Base-by-base conservation (phyloP, 2,329 filamentous ascomycete species). In the Calonectria fujianensis region DNA sequence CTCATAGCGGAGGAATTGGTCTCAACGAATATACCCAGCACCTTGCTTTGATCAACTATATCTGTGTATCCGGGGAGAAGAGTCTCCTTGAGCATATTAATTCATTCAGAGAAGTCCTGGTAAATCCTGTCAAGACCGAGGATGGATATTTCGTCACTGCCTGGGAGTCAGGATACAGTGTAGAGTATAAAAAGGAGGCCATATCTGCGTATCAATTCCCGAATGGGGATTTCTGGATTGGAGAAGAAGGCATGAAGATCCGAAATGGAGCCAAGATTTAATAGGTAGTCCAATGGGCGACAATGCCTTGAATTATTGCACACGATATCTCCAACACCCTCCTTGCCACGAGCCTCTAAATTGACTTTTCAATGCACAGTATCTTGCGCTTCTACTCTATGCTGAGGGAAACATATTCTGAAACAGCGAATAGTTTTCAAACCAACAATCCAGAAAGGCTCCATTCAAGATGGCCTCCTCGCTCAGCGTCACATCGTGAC, bases 1-100 rank as follows among this genome's bases (percentile, higher is more conserved):
- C 96, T 1, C 96, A 98, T 86, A 95, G 93, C 0, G 96, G 96
- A 29, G 96, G 96, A 78, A 95, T 98, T 2, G 96, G 96, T 8
- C 89, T 98, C 77, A 95, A 96, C 45, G 96, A 98, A 86, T 98
- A 98, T 87, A 98, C 96, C 0, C 95, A 97, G 88, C 96, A 98
- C 85, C 86, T 98, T 74, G 95, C 93, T 85, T 98, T 95, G 14
- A 97, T 98, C 78, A 96, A 98, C 86, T 98, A 98, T 80, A 94
- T 98, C 3, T 94, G 93, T 54, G 95, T 98, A 1, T 94, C 90
- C 75, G 96, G 94, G 20, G 94, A 96, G 88, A 90, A 92, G 83
- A 95, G 93, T 31, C 91, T 98, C 61, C 87, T 98, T 69, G 96
- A 98, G 88, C 98, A 96, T 85, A 95, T 98, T 29, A 96, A 98